A percentile compares a stretch with the other conserved stretches of the same genome.
Evolutionary conservation across 164 flowering plant species (phyloP).

Genomic region (Stephania japonica): DNA sequence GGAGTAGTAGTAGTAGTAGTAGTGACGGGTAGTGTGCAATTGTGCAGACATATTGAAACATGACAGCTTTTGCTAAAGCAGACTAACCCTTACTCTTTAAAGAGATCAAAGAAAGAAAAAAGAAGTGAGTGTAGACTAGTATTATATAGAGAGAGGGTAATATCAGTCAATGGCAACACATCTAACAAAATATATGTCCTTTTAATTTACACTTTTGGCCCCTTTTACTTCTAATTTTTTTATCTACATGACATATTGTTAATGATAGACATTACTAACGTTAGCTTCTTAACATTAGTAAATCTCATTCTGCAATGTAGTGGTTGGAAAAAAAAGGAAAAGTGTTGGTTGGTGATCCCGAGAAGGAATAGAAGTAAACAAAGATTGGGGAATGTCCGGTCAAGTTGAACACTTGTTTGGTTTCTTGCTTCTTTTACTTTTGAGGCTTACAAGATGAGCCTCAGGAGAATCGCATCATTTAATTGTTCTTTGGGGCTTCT

Average conservation of each 20-base stretch:
- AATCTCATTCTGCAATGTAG: not conserved
- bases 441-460: not conserved
- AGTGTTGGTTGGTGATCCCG: constrained; percentile 1
- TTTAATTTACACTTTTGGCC: too few relatives aligned
- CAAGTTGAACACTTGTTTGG: not conserved
- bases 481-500: not conserved
- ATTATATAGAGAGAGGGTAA: not conserved
- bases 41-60: not conserved
- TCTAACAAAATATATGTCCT: too few relatives aligned
- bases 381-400: not conserved
- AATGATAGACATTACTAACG: too few relatives aligned
- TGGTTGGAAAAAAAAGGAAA: not conserved
- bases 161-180: too few relatives aligned
- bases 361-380: not conserved
- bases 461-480: not conserved
- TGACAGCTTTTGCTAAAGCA: constrained; percentile 3
- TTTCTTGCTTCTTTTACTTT: not conserved
- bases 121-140: not conserved
- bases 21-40: too few relatives aligned
- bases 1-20: not conserved
- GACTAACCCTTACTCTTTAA: not conserved
- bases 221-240: too few relatives aligned
- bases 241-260: too few relatives aligned
- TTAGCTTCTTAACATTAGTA: too few relatives aligned
- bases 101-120: not conserved